These are phyloP conservation scores for Apophysomyces variabilis DNA, from an alignment of 371 early-diverging fungal genomes.

Conservation along the genomic window DNA sequence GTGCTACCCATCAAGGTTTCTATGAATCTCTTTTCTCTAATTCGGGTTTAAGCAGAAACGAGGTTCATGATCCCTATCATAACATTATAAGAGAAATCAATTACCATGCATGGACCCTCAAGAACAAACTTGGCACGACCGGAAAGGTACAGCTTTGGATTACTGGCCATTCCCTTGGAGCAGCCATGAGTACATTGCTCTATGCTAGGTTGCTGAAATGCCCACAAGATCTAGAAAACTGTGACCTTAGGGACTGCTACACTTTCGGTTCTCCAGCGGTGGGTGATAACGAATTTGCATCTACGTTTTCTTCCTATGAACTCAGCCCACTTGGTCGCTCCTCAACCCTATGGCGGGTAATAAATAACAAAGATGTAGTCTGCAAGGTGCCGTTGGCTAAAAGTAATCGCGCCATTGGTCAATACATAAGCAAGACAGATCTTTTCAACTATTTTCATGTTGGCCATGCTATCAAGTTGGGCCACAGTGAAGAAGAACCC, in stretches of 20 bases:
- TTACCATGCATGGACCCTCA: conserved; percentile 25
- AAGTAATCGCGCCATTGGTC: conserved; percentile 19
- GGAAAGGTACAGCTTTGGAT: conserved; percentile 47
- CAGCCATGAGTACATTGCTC: conserved; percentile 39
- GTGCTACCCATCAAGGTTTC: conserved; percentile 37
- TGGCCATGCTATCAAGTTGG: conserved; percentile 22
- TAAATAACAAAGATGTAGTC: conserved; percentile 31
- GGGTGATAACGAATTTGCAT: conserved; percentile 43
- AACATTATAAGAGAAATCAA: conserved; percentile 41
- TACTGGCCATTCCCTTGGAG: conserved; percentile 54
- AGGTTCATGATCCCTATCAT: conserved; percentile 45
- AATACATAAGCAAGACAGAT: conserved; percentile 13
- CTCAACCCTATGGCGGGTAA: conserved; percentile 34
- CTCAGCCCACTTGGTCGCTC: conserved; percentile 17
- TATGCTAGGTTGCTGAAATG: conserved; percentile 46
- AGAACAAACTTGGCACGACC: conserved; percentile 18
- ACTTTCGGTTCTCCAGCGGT: conserved; percentile 44
- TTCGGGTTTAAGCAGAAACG: conserved; percentile 6
- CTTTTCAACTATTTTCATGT: conserved; percentile 36
- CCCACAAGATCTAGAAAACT: conserved; percentile 17
- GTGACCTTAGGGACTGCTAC: conserved; percentile 40
- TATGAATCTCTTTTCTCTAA: conserved; percentile 31
- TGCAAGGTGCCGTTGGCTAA: conserved; percentile 24
- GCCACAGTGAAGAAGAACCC: no score
- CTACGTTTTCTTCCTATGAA: conserved; percentile 24